Conservation (phyloP, 176 grass and related monocot genomes). For the Oryza nivara region DNA sequence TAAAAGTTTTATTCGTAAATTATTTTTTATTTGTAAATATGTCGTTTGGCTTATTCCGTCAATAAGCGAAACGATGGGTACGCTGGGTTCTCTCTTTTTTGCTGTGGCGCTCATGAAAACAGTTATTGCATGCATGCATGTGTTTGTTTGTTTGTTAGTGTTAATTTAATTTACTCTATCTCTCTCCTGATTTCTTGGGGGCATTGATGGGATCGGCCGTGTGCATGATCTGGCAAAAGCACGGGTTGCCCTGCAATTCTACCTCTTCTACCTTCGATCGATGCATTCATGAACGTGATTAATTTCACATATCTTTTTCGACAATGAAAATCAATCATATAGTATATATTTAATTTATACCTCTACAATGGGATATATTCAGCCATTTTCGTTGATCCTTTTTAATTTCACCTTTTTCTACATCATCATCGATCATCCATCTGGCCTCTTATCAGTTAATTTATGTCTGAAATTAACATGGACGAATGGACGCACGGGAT, state of each 20-base stretch:
- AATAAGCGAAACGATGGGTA: no score
- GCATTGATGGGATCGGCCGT: conserved; percentile 44
- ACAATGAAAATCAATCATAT: no score
- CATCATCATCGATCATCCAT: neutral
- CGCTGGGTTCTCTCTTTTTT: neutral
- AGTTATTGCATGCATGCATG: conserved; percentile 39
- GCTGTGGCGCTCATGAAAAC: conserved; percentile 41
- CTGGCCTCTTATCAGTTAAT: no score
- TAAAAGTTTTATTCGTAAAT: no score
- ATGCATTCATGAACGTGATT: neutral
- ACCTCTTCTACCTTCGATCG: neutral
- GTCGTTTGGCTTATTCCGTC: no score
- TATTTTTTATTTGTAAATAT: no score
- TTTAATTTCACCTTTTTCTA: neutral
- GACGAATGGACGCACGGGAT: conserved; percentile 3
- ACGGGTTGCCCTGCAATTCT: conserved; percentile 10
- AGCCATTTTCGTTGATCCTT: neutral
- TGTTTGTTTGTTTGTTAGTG: neutral
- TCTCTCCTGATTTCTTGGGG: conserved; percentile 64
- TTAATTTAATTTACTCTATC: neutral
- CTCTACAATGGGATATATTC: no score
- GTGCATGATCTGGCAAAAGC: neutral
- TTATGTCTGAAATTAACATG: neutral
- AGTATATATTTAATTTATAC: no score
- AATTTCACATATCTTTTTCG: no score